Percentiles rank a stretch among this genome's conserved stretches.
phyloP scores from a whole-genome alignment of 78 protist genomes.

The Guillardia theta region DNA sequence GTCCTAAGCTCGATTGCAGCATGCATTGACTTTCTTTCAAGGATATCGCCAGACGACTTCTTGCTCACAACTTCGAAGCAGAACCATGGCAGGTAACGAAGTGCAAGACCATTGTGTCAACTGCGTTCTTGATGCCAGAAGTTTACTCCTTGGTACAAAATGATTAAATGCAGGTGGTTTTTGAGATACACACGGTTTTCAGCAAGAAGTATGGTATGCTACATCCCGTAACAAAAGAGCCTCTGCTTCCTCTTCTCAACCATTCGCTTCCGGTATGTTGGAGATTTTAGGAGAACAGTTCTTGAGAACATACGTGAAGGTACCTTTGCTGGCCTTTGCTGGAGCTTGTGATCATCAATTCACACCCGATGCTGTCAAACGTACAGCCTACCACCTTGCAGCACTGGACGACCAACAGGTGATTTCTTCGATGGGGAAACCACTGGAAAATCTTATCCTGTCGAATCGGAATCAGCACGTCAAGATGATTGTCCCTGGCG shows the following conservation, averaged over 20 bases:
- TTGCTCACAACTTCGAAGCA: conserved; percentile 4
- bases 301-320: not conserved
- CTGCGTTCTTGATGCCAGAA: not conserved
- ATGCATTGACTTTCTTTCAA: too few species aligned
- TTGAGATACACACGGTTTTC: conserved; percentile 27
- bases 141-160: not conserved
- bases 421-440: too few species aligned
- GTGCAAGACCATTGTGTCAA: not conserved
- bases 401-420: too few species aligned
- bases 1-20: too few species aligned
- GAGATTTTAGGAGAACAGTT: not conserved
- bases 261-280: not conserved
- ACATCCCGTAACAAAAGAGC: not conserved
- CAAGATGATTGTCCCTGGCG: not conserved
- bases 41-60: not conserved
- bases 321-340: not conserved
- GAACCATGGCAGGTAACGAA: not conserved
- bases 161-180: not conserved
- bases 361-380: not conserved
- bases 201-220: not conserved
- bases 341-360: not conserved
- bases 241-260: not conserved
- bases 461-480: not conserved
- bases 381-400: not conserved
- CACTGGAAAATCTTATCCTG: too few species aligned